Conservation (phyloP, 768 basidiomycete genomes). For the Royoungia palumana region DNA sequence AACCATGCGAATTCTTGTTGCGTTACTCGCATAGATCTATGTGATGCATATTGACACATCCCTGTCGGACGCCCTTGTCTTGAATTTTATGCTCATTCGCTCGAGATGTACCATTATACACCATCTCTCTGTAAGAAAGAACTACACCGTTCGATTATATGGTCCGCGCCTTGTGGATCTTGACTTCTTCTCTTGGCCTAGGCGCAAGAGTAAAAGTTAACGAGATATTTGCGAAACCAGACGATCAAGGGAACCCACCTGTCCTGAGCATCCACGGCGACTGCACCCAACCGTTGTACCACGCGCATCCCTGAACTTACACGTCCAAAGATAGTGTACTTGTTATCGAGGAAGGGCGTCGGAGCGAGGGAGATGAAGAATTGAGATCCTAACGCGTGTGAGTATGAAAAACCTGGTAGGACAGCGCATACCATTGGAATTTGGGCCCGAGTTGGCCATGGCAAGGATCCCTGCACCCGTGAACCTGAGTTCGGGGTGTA, state of each 20-base stretch:
- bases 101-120: too few species aligned
- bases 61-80: too few species aligned
- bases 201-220: neutral
- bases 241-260: slow-evolving; percentile 44
- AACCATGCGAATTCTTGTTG: too few species aligned
- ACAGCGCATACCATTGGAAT: slow-evolving; percentile 62
- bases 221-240: neutral
- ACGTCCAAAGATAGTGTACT: slow-evolving; percentile 89
- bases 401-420: too few species aligned
- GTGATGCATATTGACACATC: too few species aligned
- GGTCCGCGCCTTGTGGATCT: slow-evolving; percentile 73
- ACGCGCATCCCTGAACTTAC: slow-evolving; percentile 91
- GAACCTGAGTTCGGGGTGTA: slow-evolving; percentile 87
- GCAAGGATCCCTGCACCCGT: slow-evolving; percentile 95
- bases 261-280: slow-evolving; percentile 86
- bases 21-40: too few species aligned
- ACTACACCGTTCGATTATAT: slow-evolving; percentile 3
- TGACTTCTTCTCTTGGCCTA: slow-evolving; percentile 75
- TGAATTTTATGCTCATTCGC: too few species aligned
- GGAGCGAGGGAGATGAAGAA: slow-evolving; percentile 88
- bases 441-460: slow-evolving; percentile 97
- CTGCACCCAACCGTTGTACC: slow-evolving; percentile 86
- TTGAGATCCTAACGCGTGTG: slow-evolving; percentile 69
- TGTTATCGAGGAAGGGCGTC: slow-evolving; percentile 80
- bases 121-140: too few species aligned